Base-by-base conservation (phyloP, 495 filamentous ascomycete species). In the Melanomma pulvis-pyrius region DNA sequence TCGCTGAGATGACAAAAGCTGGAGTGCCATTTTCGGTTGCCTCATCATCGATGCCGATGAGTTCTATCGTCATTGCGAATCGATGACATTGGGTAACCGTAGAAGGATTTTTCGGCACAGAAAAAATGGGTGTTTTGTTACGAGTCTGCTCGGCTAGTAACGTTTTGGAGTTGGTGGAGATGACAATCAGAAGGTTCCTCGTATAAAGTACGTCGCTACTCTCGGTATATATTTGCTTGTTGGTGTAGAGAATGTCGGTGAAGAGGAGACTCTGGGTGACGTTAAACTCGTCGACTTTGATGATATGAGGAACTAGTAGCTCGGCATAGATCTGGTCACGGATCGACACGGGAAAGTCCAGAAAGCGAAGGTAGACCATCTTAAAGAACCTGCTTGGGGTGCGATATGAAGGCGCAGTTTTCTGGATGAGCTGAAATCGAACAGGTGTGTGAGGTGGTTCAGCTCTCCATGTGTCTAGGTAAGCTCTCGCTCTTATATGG, bases 151-250 rank as follows among this genome's bases (percentile, higher is more conserved):
- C 36, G 15, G 29, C 29, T 7, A 58, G 19, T 6, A 41, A 15
- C 9, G 29, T n/a, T 7, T 24, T 15, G 29, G 6, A 30, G 13
- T 61, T 50, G 17, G 28, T 26, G 29, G 5, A 7, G 47, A 61
- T 28, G 44, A 52, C 29, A 11, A 46, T 52, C 28, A 61, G 52
- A 15, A 61, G 47, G 24, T 61, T 61, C 17, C 25, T 50, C 3
- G 59, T 34, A 29, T 61, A 61, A 25, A 61, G n/a, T 11, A 52
- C 49, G 19, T 61, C n/a, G 44, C 46, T 51, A 39, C 59, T 61
- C 24, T 61, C 59, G n/a, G 47, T 25, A 48, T 61, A 61, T 7
- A 61, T 52, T 22, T 61, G 59, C 30, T 28, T 61, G 47, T 61
- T 61, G n/a, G 59, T 52, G 47, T 61, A 61, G 11, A 61, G 47